A percentile compares a stretch with the other conserved stretches of the same genome.
phyloP scores from a whole-genome alignment of 768 basidiomycete genomes.

The Mycena capillaripes region DNA sequence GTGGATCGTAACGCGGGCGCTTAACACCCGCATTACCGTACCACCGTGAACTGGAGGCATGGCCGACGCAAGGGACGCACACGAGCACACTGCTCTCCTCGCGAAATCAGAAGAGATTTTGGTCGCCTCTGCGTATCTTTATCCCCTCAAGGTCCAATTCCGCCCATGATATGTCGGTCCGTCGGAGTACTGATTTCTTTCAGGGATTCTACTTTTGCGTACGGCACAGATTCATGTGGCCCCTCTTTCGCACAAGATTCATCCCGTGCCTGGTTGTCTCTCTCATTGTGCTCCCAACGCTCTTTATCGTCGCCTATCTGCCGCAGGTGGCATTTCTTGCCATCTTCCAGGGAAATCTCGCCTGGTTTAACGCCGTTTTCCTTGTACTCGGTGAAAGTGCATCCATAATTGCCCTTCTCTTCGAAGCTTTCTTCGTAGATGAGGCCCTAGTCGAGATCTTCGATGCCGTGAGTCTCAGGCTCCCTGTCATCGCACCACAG shows the following conservation, averaged over 20 bases:
- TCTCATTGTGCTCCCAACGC: constrained; percentile 41
- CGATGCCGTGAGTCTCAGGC: constrained; percentile 27
- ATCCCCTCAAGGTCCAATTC: constrained; percentile 28
- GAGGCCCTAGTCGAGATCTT: constrained; percentile 36
- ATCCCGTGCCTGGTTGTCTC: constrained; percentile 39
- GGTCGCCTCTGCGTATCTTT: constrained; percentile 26
- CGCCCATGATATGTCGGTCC: not conserved
- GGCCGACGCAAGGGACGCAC: constrained; percentile 9
- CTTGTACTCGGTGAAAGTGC: constrained; percentile 34
- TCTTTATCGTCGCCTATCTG: constrained; percentile 63
- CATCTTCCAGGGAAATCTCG: constrained; percentile 64
- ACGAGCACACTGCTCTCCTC: constrained; percentile 23
- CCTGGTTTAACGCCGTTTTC: constrained; percentile 52
- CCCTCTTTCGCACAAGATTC: constrained; percentile 28
- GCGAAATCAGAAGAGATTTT: constrained; percentile 29
- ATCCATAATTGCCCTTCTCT: constrained; percentile 31
- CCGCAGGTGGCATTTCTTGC: constrained; percentile 68
- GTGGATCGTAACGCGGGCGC: not conserved
- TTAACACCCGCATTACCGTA: constrained; percentile 16
- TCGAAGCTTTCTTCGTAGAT: constrained; percentile 36
- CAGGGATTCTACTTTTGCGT: constrained; percentile 35
- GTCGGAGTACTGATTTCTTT: not conserved
- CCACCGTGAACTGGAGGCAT: constrained; percentile 23
- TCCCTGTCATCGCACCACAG: constrained; percentile 5
- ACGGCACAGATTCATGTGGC: constrained; percentile 32